Evolutionary conservation across 1,139 yeast species (phyloP), one percentile per base, ranked within the genome.

Genomic region (Saccharomyces hybrid): DNA sequence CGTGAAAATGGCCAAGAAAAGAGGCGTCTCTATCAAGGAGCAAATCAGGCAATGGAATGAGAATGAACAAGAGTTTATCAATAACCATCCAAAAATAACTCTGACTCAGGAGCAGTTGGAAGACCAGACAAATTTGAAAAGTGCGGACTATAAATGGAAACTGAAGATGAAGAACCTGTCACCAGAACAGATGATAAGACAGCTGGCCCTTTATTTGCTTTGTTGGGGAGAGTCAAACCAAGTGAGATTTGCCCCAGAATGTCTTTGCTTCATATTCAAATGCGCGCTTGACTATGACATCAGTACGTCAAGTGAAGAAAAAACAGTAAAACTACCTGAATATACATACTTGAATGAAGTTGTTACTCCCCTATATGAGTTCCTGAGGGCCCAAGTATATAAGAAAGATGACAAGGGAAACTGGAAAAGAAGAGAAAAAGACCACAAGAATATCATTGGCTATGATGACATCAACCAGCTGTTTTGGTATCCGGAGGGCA

Each of bases 141-240:
- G 80, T 49, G 79, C 84, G 5, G 81, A 82, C 64, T 77, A 75
- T 58, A 77, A 80, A 68, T 88, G 95, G 93, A 78, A 77, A 52
- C 65, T 71, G 8, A 80, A 76, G 59, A 84, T 88, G 90, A 76
- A 77, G 54, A 69, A 70, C 4, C 68, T 83, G 54, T 64, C 81
- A 0, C 75, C 86, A 1, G 64, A 73, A 5, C 84, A 85, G 57
- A 78, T 83, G 68, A 76, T 82, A 0, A 76, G 82, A 46, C 96
- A 89, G 61, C 65, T 88, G 9, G 84, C 86, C 0, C 69, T 89
- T 9, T 89, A 84, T 62, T 74, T 89, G 23, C 71, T 88, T 57
- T 81, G 88, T 61, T 89, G 97, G 97, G 95, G 96, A 0, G 97
- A 89, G 68, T 90, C 96, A 0, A 88, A 86, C 63, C 91, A 87